A percentile compares a stretch with the other conserved stretches of the same genome.
phyloP scores from a whole-genome alignment of 148 eudicot genomes.

The Vaccinium darrowii region DNA sequence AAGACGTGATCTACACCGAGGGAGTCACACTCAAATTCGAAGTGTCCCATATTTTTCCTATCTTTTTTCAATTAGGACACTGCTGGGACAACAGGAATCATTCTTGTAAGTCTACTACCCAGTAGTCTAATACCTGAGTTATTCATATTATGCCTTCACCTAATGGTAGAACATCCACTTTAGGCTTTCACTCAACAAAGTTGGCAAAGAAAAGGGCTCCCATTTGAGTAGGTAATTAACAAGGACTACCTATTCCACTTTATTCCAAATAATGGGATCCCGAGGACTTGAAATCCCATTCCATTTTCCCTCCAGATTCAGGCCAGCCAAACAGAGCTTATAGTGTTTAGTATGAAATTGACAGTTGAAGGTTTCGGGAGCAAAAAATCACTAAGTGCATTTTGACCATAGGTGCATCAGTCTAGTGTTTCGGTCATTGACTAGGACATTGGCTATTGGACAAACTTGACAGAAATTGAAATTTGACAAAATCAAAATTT shows the following conservation, averaged over 20 bases:
- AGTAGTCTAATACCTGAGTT: neutral
- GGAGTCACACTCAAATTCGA: neutral
- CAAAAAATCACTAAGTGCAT: neutral
- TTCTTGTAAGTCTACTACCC: neutral
- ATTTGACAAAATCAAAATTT: neutral
- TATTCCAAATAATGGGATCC: neutral
- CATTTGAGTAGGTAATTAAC: neutral
- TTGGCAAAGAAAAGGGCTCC: neutral
- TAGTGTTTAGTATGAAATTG: neutral
- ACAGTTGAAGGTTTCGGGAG: neutral
- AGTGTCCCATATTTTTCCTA: neutral
- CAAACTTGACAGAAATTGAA: neutral
- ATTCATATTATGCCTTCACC: neutral
- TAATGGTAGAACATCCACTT: neutral
- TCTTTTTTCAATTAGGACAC: neutral
- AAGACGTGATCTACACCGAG: neutral
- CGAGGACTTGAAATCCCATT: neutral
- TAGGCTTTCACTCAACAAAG: neutral
- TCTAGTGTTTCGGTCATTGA: neutral
- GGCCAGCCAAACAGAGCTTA: neutral
- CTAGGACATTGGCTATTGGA: neutral
- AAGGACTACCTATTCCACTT: neutral
- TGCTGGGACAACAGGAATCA: neutral
- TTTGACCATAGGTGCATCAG: neutral
- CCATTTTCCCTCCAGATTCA: neutral